Evolutionary conservation across 768 basidiomycete genomes (phyloP).

Genomic region (Rhizopogon vesiculosus): DNA sequence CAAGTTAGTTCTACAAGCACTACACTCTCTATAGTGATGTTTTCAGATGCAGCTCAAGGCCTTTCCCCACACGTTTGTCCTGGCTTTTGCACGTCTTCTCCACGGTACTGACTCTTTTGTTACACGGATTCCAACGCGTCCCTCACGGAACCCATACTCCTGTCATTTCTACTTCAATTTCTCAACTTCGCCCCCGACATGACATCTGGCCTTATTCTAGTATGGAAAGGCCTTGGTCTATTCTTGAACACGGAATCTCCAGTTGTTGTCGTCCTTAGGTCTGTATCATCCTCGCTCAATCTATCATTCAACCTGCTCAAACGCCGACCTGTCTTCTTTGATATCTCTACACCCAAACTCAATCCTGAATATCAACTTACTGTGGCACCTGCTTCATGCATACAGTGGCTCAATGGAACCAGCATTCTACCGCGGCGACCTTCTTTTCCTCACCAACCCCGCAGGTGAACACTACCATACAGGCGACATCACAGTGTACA

Average conservation of each 20-base stretch:
- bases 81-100: not conserved
- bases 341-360: not conserved
- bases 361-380: too few species aligned
- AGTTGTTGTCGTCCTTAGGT: slow-evolving; percentile 96
- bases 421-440: too few species aligned
- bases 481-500: too few species aligned
- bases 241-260: slow-evolving; percentile 92
- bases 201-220: slow-evolving; percentile 93
- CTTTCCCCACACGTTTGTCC: slow-evolving; percentile 63
- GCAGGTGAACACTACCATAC: too few species aligned
- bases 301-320: not conserved
- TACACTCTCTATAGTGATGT: slow-evolving; percentile 39
- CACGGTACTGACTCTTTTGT: not conserved
- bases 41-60: slow-evolving; percentile 69
- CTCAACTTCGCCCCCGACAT: slow-evolving; percentile 91
- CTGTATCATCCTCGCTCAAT: slow-evolving; percentile 13
- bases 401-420: slow-evolving; percentile 57
- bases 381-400: not conserved
- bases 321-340: too few species aligned
- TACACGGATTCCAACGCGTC: not conserved
- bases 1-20: too few species aligned
- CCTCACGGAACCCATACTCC: not conserved
- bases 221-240: slow-evolving; percentile 91
- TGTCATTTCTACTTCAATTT: slow-evolving; percentile 66
- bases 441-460: too few species aligned